A percentile compares a stretch with the other conserved stretches of the same genome.
phyloP scores from a whole-genome alignment of 2,329 filamentous ascomycete genomes.

The Colletotrichum sp. region DNA sequence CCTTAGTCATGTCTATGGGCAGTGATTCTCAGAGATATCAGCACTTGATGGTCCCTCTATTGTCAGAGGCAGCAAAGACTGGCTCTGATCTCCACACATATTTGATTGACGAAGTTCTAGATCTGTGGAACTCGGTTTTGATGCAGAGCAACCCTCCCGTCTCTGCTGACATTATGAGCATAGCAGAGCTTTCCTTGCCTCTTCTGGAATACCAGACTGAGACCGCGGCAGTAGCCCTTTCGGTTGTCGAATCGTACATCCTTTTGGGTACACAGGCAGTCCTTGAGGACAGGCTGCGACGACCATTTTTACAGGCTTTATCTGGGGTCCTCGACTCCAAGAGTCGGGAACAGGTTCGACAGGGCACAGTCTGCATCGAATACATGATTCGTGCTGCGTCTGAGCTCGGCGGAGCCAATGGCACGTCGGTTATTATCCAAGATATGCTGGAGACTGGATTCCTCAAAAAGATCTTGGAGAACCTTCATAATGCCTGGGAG shows the following conservation, averaged over 20 bases:
- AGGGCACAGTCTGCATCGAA: constrained; percentile 67
- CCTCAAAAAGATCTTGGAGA: constrained; percentile 66
- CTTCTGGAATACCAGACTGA: constrained; percentile 71
- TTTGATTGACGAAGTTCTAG: constrained; percentile 88
- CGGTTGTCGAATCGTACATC: constrained; percentile 74
- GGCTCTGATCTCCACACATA: constrained; percentile 79
- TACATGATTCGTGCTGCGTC: constrained; percentile 68
- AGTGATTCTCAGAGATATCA: constrained; percentile 80
- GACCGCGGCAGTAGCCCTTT: constrained; percentile 65
- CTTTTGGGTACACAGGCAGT: constrained; percentile 72
- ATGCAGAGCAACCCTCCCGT: constrained; percentile 68
- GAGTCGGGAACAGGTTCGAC: constrained; percentile 62
- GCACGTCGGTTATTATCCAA: constrained; percentile 66
- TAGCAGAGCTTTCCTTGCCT: constrained; percentile 68
- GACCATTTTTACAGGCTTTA: constrained; percentile 53
- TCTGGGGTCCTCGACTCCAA: constrained; percentile 54
- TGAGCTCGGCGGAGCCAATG: constrained; percentile 64
- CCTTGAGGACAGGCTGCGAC: constrained; percentile 60
- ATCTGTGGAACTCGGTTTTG: constrained; percentile 83
- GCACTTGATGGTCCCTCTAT: constrained; percentile 78
- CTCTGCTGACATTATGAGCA: constrained; percentile 63
- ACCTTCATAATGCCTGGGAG: constrained; percentile 71
- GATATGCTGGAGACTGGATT: constrained; percentile 70
- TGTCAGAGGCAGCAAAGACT: constrained; percentile 79
- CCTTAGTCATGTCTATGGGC: constrained; percentile 86